These are phyloP conservation scores for Lobosporangium transversale DNA, from an alignment of 192 early-diverging fungal genomes.

Conservation along the genomic window DNA sequence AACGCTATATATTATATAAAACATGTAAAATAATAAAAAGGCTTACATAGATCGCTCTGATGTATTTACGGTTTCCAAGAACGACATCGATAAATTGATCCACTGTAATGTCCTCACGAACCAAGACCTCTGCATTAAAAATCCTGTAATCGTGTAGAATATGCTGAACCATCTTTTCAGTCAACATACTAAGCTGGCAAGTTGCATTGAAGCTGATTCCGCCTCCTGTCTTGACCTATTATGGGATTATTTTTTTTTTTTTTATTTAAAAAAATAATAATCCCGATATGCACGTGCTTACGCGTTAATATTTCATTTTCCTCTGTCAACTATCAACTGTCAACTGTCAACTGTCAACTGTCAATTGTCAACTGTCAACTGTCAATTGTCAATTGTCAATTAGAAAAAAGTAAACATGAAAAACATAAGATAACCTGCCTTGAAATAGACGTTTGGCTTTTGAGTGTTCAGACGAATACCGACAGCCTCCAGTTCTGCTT, in stretches of 20 bases:
- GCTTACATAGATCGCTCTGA: conserved; percentile 90
- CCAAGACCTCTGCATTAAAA: conserved; percentile 96
- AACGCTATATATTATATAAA: background rate
- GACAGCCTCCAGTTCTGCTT: conserved; percentile 94
- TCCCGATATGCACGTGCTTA: no score
- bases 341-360: no score
- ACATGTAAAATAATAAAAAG: background rate
- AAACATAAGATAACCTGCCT: conserved; percentile 53
- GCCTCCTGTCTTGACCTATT: conserved; percentile 90
- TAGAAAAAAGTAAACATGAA: background rate
- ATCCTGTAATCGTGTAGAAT: conserved; percentile 98
- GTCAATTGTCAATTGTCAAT: no score
- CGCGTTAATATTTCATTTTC: no score
- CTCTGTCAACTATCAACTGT: no score
- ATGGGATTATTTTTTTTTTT: background rate
- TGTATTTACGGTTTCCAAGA: conserved; percentile 95
- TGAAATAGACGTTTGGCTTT: conserved; percentile 96
- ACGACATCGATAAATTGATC: conserved; percentile 99
- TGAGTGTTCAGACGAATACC: conserved; percentile 92
- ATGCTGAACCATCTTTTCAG: conserved; percentile 91
- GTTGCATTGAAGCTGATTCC: conserved; percentile 96
- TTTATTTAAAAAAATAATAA: no score
- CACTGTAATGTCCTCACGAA: conserved; percentile 95
- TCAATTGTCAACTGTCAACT: no score
- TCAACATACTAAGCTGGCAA: conserved; percentile 85